Conservation (phyloP, 139 green algal species). For the Coelastrella sp. region DNA sequence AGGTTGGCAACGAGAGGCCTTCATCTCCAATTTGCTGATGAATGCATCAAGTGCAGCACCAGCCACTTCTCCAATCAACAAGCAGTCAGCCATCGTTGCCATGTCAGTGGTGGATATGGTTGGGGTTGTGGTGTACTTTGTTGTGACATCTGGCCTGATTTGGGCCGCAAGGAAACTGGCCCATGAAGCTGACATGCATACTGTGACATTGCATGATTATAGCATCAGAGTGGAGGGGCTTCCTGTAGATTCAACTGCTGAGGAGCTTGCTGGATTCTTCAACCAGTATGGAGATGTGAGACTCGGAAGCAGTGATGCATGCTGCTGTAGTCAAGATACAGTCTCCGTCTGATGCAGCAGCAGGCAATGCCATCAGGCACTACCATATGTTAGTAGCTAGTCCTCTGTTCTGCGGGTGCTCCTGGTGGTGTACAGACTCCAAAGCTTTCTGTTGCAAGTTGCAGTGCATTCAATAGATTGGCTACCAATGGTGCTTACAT, state of each 20-base stretch:
- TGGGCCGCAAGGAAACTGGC: slow-evolving; percentile 6
- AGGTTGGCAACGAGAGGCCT: slow-evolving; percentile 25
- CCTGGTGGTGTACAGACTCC: too few species aligned
- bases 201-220: slow-evolving; percentile 56
- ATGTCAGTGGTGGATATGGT: slow-evolving; percentile 44
- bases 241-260: slow-evolving; percentile 43
- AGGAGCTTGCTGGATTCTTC: slow-evolving; percentile 51
- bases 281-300: slow-evolving; percentile 47
- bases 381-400: too few species aligned
- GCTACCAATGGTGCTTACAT: too few species aligned
- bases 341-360: too few species aligned
- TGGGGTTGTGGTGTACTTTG: slow-evolving; percentile 37
- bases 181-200: slow-evolving; percentile 30
- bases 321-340: too few species aligned
- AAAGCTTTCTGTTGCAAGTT: too few species aligned
- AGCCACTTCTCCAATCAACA: slow-evolving; percentile 16
- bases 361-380: too few species aligned
- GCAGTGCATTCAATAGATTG: too few species aligned
- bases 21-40: neutral
- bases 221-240: slow-evolving; percentile 48
- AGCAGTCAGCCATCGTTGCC: slow-evolving; percentile 33
- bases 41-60: neutral
- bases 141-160: slow-evolving; percentile 18
- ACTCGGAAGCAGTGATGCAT: neutral
- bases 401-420: too few species aligned